Base-by-base conservation (phyloP, 306 rosid species). In the Inga laurina region DNA sequence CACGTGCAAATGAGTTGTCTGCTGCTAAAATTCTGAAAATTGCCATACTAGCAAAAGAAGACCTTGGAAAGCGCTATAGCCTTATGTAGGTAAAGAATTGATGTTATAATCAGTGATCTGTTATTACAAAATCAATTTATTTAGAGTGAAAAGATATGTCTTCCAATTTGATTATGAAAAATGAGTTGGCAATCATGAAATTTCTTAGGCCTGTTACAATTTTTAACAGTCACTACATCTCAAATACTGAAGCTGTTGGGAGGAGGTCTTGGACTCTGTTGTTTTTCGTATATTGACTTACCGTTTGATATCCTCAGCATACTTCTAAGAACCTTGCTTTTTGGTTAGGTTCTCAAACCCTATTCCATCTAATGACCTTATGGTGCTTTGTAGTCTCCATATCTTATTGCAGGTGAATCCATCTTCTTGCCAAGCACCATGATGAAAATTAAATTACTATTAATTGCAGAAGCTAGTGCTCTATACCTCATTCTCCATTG, bases 381-480 rank as follows among this genome's bases (percentile, higher is more conserved):
- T 62, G 71, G 16, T 48, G 51, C 51, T 45, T 14, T 35, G 45
- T 74, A 44, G 44, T 45, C 18, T 24, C 22, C 22, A 10, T 49
- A 37, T 65, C 74, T 48, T 81, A 67, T 10, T 82, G 80, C 35
- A 74, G 80, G 75, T 24, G 35, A 75, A 79, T 91, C 80, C 92
- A 91, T 30, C 92, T 83, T 78, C 90, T 87, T 56, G 92, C 95
- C 45, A 88, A 87, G 85, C 88, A 88, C 32, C 87, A 87, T 69
- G 87, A 91, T 45, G 88, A 24, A 90, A 72, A 54, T 9, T 39
- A 39, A 90, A 90, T 78, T 88, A 90, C 12, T 83, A 48, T 87
- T 90, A 8, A 87, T 91, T 72, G 93, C 89, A 68, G 93, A 85
- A 82, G 92, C 92, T 69, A 90, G 95, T 77, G 92, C 92, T 41